These are phyloP conservation scores for Daucus carota DNA, from an alignment of 129 eudicot genomes.

Conservation along the genomic window DNA sequence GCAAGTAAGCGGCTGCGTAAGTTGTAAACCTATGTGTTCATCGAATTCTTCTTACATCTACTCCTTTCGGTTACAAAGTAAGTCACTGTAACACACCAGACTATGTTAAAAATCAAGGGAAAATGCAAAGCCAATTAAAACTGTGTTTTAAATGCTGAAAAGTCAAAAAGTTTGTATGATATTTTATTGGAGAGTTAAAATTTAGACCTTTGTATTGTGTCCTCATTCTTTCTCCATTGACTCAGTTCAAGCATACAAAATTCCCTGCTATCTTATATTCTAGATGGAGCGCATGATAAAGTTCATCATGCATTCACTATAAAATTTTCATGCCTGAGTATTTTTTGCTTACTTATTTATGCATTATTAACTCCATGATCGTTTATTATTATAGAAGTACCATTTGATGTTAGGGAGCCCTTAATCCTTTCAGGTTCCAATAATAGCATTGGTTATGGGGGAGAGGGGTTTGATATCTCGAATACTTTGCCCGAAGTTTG, in stretches of 20 bases:
- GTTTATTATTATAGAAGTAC: background rate
- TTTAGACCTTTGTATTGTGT: background rate
- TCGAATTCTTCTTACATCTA: constrained; percentile 3
- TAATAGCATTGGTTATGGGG: constrained; percentile 97
- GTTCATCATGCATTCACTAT: background rate
- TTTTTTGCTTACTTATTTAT: background rate
- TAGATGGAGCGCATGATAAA: background rate
- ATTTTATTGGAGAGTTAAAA: background rate
- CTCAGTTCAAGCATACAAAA: background rate
- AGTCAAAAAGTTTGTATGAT: background rate
- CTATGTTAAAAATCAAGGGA: background rate
- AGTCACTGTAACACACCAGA: background rate
- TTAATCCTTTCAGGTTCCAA: constrained; percentile 58
- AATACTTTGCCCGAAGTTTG: constrained; percentile 83
- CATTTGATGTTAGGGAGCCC: background rate
- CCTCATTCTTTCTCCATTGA: background rate
- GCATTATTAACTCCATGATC: background rate
- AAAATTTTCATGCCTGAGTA: background rate
- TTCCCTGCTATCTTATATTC: background rate
- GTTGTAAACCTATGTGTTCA: constrained; percentile 13
- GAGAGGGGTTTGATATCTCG: constrained; percentile 87
- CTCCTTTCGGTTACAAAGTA: background rate
- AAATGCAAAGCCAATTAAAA: background rate
- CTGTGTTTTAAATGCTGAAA: background rate
- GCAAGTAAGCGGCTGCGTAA: constrained; percentile 66